Evolutionary conservation across 345 rosid species (phyloP), one percentile per base, ranked within the genome.

Genomic region (Brassica incana): DNA sequence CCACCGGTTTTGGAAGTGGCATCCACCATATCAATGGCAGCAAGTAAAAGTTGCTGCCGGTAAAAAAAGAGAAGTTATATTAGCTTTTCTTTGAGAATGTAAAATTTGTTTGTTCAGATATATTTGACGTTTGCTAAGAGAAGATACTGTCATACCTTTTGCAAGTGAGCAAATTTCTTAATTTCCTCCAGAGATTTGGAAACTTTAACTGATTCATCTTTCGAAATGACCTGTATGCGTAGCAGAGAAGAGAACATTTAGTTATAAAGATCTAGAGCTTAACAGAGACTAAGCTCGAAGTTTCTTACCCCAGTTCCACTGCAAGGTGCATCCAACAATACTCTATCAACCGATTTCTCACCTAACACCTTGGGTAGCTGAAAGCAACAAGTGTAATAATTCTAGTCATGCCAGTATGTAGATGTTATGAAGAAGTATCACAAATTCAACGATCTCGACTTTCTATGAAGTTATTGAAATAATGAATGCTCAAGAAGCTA

Each of bases 281-380:
- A 64, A 32, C 18, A 78, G 45, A 76, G 62, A 70, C 67, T 15
- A 82, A 40, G 59, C 29, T 61, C 5, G 36, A 32, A 74, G 33
- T 64, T 67, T 38, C 92, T 84, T 87, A 95, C 99, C 87, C 99
- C 99, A 66, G 98, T 95, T 33, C 99, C 99, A 84, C 98, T 92
- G 81, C 99, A 95, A 67, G 99, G 99, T 52, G 99, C 99, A 91
- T 91, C 97, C 77, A 95, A 83, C 89, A 92, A 73, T 43, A 91
- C 97, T 83, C 98, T 90, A 74, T 93, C 98, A 56, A 91, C 90
- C 2, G 90, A 72, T 64, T 89, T 90, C 63, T 81, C 80, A 68
- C 98, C 97, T 84, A 91, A 85, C 73, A 86, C 88, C 84, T 82
- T 93, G 15, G 94, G 89, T 62, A 93, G 86, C 98, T 93, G 90